phyloP scores from a whole-genome alignment of 1,284 basidiomycete genomes.

The Ganoderma resinaceum region DNA sequence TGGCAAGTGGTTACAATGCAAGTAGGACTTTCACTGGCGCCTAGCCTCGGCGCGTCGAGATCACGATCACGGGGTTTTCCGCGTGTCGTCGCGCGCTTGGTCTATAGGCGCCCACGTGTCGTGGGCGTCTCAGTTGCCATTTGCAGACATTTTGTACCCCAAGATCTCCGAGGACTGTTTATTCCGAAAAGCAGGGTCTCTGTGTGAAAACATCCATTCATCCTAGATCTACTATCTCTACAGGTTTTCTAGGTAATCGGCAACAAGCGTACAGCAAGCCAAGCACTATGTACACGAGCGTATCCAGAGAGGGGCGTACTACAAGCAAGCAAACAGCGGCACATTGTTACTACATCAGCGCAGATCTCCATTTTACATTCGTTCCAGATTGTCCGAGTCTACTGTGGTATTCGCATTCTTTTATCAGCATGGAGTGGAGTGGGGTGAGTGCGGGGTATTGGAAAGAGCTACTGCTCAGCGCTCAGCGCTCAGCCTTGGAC shows the following conservation, averaged over 20 bases:
- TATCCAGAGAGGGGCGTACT: not conserved
- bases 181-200: too few relatives aligned
- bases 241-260: conserved; percentile 8
- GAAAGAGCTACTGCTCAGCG: conserved; percentile 15
- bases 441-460: not conserved
- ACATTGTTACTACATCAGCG: not conserved
- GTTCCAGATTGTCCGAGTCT: not conserved
- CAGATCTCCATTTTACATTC: not conserved
- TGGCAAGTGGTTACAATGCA: not conserved
- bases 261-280: not conserved
- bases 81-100: not conserved
- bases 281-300: not conserved
- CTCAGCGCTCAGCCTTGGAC: conserved; percentile 40
- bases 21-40: not conserved
- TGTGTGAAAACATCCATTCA: too few relatives aligned
- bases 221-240: conserved; percentile 6
- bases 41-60: not conserved
- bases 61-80: conserved; percentile 4
- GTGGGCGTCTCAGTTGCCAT: not conserved
- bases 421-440: not conserved
- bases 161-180: not conserved
- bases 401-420: not conserved
- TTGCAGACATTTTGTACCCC: not conserved
- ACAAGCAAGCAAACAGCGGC: not conserved
- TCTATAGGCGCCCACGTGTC: not conserved